Conservation (phyloP, 2,329 filamentous ascomycete species). For the Mollisia scopiformis region DNA sequence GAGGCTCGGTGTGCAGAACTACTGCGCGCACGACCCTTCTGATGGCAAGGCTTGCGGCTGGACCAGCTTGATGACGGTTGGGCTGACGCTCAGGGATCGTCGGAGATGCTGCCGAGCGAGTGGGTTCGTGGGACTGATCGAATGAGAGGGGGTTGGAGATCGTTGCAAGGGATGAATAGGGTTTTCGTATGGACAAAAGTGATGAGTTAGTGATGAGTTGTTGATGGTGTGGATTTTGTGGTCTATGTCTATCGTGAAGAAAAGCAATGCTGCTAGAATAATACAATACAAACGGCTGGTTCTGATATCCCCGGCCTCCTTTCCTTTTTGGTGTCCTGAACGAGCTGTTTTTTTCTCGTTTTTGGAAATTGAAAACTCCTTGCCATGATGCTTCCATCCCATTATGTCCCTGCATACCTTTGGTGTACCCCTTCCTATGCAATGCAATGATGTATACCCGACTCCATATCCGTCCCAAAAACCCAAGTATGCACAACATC, state of each 20-base stretch:
- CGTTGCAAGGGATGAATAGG: neutral
- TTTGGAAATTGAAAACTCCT: no score
- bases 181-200: neutral
- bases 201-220: neutral
- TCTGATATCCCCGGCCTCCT: neutral
- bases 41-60: no score
- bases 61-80: no score
- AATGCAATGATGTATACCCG: no score
- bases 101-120: neutral
- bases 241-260: neutral
- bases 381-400: no score
- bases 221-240: neutral
- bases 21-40: neutral
- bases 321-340: neutral
- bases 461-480: neutral
- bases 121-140: neutral
- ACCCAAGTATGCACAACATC: neutral
- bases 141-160: neutral
- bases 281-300: neutral
- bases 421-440: no score
- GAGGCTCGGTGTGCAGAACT: neutral
- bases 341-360: no score
- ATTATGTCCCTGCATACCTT: no score
- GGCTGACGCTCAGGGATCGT: no score
- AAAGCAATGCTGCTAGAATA: neutral